Evolutionary conservation across 116 monocot species (phyloP).

Genomic region (Posidonia oceanica): DNA sequence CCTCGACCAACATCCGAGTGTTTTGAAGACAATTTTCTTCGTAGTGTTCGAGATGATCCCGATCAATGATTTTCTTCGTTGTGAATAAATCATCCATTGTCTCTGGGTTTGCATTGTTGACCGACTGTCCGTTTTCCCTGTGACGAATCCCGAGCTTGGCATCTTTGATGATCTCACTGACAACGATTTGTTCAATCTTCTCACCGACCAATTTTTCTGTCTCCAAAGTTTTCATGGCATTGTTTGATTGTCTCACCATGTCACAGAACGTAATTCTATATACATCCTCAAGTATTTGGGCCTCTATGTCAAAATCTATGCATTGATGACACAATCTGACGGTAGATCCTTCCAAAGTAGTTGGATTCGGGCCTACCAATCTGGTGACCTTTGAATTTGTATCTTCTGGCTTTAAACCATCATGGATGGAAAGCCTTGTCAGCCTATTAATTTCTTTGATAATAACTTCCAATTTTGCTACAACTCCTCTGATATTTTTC

Average conservation of each 20-base stretch:
- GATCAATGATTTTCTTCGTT: neutral
- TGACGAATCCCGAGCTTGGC: neutral
- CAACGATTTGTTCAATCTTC: slow-evolving; percentile 14
- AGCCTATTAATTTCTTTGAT: slow-evolving; percentile 9
- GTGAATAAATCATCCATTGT: neutral
- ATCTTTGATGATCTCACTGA: slow-evolving; percentile 25
- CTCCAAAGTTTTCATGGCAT: slow-evolving; percentile 5
- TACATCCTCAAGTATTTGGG: slow-evolving; percentile 16
- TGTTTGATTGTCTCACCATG: slow-evolving; percentile 15
- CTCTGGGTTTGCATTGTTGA: neutral
- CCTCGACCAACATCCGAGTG: neutral
- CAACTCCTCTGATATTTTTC: slow-evolving; percentile 11
- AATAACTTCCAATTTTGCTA: slow-evolving; percentile 16
- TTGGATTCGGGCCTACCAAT: slow-evolving; percentile 16
- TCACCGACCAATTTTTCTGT: slow-evolving; percentile 16
- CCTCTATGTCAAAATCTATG: slow-evolving; percentile 13
- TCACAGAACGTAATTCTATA: slow-evolving; percentile 12
- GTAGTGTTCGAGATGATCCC: neutral
- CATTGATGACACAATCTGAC: slow-evolving; percentile 9
- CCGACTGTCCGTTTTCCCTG: neutral
- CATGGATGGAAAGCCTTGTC: neutral
- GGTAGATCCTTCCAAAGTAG: slow-evolving; percentile 11
- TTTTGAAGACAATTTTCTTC: neutral
- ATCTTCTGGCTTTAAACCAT: slow-evolving; percentile 5
- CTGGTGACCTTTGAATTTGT: slow-evolving; percentile 11